phyloP scores from a whole-genome alignment of 2,329 filamentous ascomycete genomes.

The Thelonectria rubi region DNA sequence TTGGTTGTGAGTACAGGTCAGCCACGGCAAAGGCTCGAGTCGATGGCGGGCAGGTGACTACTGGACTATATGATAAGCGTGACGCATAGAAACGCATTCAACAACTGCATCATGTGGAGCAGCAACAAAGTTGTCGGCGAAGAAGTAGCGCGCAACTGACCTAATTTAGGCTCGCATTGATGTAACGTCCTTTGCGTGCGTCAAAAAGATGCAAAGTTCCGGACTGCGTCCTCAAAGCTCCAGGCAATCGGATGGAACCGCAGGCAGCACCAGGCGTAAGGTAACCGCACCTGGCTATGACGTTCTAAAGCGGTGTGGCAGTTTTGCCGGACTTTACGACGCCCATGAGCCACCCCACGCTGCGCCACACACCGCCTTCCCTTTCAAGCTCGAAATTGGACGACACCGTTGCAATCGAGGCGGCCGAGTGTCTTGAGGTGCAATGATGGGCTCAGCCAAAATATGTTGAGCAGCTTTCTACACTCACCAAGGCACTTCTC shows the following conservation, averaged over 20 bases:
- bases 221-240: slow-evolving; percentile 15
- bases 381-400: slow-evolving; percentile 15
- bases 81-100: neutral
- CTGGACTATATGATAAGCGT: neutral
- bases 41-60: neutral
- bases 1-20: neutral
- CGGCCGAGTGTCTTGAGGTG: slow-evolving; percentile 3
- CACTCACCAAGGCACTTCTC: neutral
- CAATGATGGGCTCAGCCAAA: slow-evolving; percentile 7
- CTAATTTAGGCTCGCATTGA: neutral
- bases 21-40: neutral
- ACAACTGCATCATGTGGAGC: neutral
- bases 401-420: slow-evolving; percentile 39
- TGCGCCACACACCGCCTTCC: slow-evolving; percentile 39
- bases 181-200: neutral
- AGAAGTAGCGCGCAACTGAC: neutral
- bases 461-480: slow-evolving; percentile 1
- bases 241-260: neutral
- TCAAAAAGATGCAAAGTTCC: neutral
- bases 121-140: neutral
- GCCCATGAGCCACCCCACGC: slow-evolving; percentile 28
- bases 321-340: slow-evolving; percentile 37
- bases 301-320: slow-evolving; percentile 39
- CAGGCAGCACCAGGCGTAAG: slow-evolving; percentile 38
- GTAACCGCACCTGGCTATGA: slow-evolving; percentile 29